Conservation (phyloP, 768 basidiomycete genomes). For the Leccinum truebloodii region DNA sequence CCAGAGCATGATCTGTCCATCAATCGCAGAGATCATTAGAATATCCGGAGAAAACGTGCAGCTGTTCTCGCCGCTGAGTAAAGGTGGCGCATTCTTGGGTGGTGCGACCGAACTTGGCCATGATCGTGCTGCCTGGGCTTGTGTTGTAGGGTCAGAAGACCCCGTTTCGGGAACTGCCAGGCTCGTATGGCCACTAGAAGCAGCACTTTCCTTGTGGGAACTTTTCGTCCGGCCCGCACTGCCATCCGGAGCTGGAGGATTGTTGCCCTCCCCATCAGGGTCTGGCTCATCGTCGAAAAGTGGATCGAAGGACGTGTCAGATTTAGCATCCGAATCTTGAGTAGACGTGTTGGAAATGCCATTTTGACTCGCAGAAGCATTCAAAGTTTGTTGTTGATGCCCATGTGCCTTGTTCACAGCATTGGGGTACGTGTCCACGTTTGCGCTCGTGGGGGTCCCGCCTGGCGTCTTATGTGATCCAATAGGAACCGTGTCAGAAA, state of each 20-base stretch:
- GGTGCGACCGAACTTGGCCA: slow-evolving; percentile 45
- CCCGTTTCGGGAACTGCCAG: slow-evolving; percentile 33
- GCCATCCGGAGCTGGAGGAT: slow-evolving; percentile 17
- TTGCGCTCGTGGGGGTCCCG: slow-evolving; percentile 20
- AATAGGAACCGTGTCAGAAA: slow-evolving; percentile 13
- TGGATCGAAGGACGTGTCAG: slow-evolving; percentile 83
- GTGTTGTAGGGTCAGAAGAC: slow-evolving; percentile 22
- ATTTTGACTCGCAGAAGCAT: slow-evolving; percentile 25
- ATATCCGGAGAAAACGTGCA: slow-evolving; percentile 75
- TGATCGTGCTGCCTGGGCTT: slow-evolving; percentile 25
- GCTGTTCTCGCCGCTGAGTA: slow-evolving; percentile 63
- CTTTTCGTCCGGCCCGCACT: slow-evolving; percentile 17
- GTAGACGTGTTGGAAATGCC: slow-evolving; percentile 23
- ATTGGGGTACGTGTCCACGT: slow-evolving; percentile 23
- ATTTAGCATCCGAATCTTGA: slow-evolving; percentile 61
- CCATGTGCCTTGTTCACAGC: slow-evolving; percentile 23
- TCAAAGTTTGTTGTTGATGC: slow-evolving; percentile 15
- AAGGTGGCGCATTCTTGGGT: slow-evolving; percentile 75
- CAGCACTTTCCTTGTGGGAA: slow-evolving; percentile 17
- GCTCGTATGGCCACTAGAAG: slow-evolving; percentile 18
- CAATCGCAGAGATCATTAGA: slow-evolving; percentile 85
- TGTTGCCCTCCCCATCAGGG: slow-evolving; percentile 48
- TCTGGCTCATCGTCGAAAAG: slow-evolving; percentile 88
- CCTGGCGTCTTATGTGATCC: slow-evolving; percentile 12
- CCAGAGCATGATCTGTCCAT: slow-evolving; percentile 92